These are phyloP conservation scores for Lipomyces kockii DNA, from an alignment of 805 yeast species.

Conservation along the genomic window DNA sequence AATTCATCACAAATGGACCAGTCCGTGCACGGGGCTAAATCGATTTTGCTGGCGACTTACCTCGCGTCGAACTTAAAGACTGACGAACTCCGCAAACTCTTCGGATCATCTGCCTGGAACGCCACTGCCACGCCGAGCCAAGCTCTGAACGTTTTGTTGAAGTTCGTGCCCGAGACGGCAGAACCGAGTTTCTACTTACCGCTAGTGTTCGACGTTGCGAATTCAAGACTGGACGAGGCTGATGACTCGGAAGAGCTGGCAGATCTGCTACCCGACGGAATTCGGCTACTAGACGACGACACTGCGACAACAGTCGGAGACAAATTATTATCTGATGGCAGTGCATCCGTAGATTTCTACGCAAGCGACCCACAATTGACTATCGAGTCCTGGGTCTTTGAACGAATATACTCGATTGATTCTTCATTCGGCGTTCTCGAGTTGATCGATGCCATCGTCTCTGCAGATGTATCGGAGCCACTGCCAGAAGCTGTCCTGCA, in stretches of 20 bases:
- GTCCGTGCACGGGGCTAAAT: not conserved
- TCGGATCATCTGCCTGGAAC: conserved; percentile 15
- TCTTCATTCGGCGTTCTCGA: conserved; percentile 29
- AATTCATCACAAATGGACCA: not conserved
- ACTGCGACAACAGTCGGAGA: conserved; percentile 24
- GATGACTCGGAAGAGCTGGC: conserved; percentile 1
- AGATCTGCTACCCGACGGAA: conserved; percentile 15
- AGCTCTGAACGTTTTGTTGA: conserved; percentile 42
- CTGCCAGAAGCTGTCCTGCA: conserved; percentile 29
- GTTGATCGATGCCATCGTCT: conserved; percentile 29
- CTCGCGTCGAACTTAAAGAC: conserved; percentile 16
- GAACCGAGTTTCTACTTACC: conserved; percentile 38
- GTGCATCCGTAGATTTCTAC: conserved; percentile 38
- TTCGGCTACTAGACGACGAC: conserved; percentile 29
- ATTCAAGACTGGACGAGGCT: conserved; percentile 5
- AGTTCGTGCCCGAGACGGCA: conserved; percentile 43
- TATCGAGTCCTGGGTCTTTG: conserved; percentile 39
- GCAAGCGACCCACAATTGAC: conserved; percentile 13
- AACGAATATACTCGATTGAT: conserved; percentile 42
- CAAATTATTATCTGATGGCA: conserved; percentile 12
- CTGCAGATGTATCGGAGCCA: conserved; percentile 2
- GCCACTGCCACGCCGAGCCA: not conserved
- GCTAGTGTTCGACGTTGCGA: conserved; percentile 25
- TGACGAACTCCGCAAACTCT: conserved; percentile 16
- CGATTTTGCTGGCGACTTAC: conserved; percentile 11